Conservation (phyloP, 192 early-diverging fungal genomes). For the Coemansia sp. region DNA sequence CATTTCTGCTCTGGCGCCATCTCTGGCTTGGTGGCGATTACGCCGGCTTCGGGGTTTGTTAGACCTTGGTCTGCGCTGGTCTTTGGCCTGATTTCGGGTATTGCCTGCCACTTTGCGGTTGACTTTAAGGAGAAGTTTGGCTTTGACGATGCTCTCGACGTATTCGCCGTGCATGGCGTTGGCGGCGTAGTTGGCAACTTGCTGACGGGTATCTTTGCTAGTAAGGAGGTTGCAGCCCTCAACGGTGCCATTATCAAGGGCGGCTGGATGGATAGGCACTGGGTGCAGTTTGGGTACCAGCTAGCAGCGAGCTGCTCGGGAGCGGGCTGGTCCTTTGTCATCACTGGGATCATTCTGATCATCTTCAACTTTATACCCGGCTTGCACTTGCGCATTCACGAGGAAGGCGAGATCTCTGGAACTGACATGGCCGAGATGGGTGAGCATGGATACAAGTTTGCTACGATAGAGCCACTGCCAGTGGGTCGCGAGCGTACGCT, state of each 20-base stretch:
- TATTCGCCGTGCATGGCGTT: slow-evolving; percentile 86
- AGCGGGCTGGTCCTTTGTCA: slow-evolving; percentile 72
- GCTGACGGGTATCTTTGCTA: slow-evolving; percentile 85
- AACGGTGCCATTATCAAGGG: slow-evolving; percentile 62
- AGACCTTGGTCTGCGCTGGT: slow-evolving; percentile 76
- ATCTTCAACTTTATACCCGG: slow-evolving; percentile 73
- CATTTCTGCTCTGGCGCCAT: slow-evolving; percentile 95
- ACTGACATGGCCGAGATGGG: slow-evolving; percentile 85
- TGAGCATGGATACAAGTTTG: slow-evolving; percentile 60
- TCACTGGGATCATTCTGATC: slow-evolving; percentile 70
- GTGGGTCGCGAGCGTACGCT: slow-evolving; percentile 16
- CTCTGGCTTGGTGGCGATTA: slow-evolving; percentile 89
- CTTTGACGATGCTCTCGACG: slow-evolving; percentile 92
- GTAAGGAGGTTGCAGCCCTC: slow-evolving; percentile 64
- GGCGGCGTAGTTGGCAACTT: slow-evolving; percentile 80
- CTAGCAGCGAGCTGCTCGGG: slow-evolving; percentile 68
- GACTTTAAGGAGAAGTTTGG: slow-evolving; percentile 80
- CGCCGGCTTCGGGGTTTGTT: slow-evolving; percentile 88
- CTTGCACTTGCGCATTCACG: slow-evolving; percentile 72
- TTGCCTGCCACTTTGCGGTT: slow-evolving; percentile 77
- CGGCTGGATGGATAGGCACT: slow-evolving; percentile 81
- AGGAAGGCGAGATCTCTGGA: slow-evolving; percentile 70
- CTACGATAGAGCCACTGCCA: slow-evolving; percentile 26
- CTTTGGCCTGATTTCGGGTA: slow-evolving; percentile 71
- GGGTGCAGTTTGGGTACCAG: slow-evolving; percentile 77